A percentile compares a stretch with the other conserved stretches of the same genome.
phyloP scores from a whole-genome alignment of 331 rosid species.

The Saraca asoca region DNA sequence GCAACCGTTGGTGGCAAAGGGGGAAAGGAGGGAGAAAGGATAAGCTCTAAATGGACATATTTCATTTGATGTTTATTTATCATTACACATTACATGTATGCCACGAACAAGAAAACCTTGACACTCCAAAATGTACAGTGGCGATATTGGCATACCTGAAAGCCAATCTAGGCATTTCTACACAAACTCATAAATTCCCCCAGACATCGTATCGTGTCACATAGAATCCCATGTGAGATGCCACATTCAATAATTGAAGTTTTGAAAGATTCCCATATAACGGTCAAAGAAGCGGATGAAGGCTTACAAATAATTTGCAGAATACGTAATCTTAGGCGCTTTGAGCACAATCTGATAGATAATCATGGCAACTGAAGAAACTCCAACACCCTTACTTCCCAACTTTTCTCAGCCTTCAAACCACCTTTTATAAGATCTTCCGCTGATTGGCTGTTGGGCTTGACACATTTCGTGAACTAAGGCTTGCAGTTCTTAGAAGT shows the following conservation, averaged over 20 bases:
- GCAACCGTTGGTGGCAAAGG: too few species aligned
- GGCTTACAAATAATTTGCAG: constrained; percentile 34
- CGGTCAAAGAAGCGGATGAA: constrained; percentile 24
- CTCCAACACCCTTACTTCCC: constrained; percentile 41
- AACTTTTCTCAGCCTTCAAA: constrained; percentile 38
- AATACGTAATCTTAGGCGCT: constrained; percentile 24
- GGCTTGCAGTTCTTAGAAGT: constrained; percentile 93
- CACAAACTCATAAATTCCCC: constrained; percentile 40
- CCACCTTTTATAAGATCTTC: constrained; percentile 42
- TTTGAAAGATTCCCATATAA: constrained; percentile 37
- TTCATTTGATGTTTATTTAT: constrained; percentile 43
- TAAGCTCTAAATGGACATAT: constrained; percentile 32
- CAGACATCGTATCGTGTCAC: constrained; percentile 2
- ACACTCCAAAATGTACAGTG: constrained; percentile 48
- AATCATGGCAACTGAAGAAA: constrained; percentile 13
- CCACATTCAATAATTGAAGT: constrained; percentile 36
- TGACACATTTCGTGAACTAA: constrained; percentile 55
- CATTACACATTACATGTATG: constrained; percentile 54
- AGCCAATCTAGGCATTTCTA: constrained; percentile 44
- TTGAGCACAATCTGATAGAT: constrained; percentile 33
- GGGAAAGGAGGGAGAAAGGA: not conserved
- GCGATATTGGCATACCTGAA: constrained; percentile 38
- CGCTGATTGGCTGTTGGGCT: constrained; percentile 45
- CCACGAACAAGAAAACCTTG: constrained; percentile 54
- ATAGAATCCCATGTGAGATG: constrained; percentile 33